Base-by-base conservation (phyloP, 139 green algal species). In the Chlamydomonas asymmetrica region DNA sequence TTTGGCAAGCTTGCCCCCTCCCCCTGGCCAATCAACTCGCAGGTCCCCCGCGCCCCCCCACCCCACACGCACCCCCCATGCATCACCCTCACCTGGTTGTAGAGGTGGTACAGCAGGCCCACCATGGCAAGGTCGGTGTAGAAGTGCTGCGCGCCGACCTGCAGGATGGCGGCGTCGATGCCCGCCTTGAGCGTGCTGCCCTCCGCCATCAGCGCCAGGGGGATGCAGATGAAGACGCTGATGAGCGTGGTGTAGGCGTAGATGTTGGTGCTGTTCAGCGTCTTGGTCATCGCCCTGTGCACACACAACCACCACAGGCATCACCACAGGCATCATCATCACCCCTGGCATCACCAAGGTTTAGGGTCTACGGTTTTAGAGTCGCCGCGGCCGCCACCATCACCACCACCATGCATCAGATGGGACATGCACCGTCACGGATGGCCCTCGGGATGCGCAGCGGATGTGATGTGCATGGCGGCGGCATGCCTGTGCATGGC, bases 171-270 rank as follows among this genome's bases (percentile, higher is more conserved):
- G 9, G 71, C 65, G 49, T 83, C 32, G 29, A 54, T 75, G 32
- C 90, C 88, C 5, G 71, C 80, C 39, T 78, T 43, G 56, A 92
- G 82, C 20, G 57, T 83, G 34, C 76, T 49, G 31, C 92, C 93
- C 91, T 99, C 96, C 35, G 92, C 90, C 54, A 95, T 78, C 37
- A 97, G 85, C 9, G 91, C 90, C 43, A 88, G 82, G 31, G 94
- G 94, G 43, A 93, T 74, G 87, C 93, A 98, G 75, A 98, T 94
- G 79, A 97, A 74, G 38, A 93, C 76, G 37, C 92, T 96, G 77
- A 99, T 94, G 43, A 99, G 92, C 22, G 95, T 99, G 68, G 97
- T 98, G 81, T 93, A 99, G 18, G 95, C 95, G 80, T 99, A 99
- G 66, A 98, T 88, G 48, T 91, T 95, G 10, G 95, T 98, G 87